Percentiles rank a stretch among this genome's conserved stretches.
Evolutionary conservation across 2,329 filamentous ascomycete genomes (phyloP).

Genomic region (Aspergillus tanneri): DNA sequence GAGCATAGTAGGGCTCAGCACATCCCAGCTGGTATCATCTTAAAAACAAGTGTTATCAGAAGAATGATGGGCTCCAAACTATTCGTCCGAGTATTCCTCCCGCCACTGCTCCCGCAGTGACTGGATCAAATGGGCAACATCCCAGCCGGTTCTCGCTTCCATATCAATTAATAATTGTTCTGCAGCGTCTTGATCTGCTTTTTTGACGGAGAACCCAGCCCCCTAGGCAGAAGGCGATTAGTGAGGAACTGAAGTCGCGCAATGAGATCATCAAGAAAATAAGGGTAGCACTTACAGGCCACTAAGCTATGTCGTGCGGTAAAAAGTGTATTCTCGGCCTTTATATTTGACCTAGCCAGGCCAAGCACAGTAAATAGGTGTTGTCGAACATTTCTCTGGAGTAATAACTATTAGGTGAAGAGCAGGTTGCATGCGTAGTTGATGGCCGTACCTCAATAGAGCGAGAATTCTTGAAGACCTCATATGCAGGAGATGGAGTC

Average conservation of each 20-base stretch:
- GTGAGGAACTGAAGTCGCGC: too few relatives aligned
- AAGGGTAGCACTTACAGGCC: conserved; percentile 20
- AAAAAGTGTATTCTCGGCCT: conserved; percentile 29
- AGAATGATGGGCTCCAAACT: background rate
- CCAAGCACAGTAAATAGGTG: conserved; percentile 27
- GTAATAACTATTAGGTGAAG: background rate
- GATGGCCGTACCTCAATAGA: conserved; percentile 20
- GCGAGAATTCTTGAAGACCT: conserved; percentile 22
- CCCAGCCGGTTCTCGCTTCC: conserved; percentile 28
- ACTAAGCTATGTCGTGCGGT: conserved; percentile 29
- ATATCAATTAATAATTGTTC: conserved; percentile 23
- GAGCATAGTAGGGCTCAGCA: background rate
- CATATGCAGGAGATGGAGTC: conserved; percentile 15
- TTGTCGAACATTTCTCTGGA: conserved; percentile 22
- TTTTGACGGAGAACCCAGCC: conserved; percentile 28
- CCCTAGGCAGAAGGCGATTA: too few relatives aligned
- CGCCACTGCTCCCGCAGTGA: conserved; percentile 26
- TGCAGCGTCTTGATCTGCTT: conserved; percentile 25
- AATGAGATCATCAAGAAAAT: background rate
- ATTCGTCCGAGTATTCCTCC: conserved; percentile 15
- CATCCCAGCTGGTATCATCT: background rate
- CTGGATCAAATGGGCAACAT: conserved; percentile 24
- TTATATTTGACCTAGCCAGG: conserved; percentile 26
- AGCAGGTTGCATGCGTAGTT: background rate
- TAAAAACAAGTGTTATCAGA: background rate